Base-by-base conservation (phyloP, 2,329 filamentous ascomycete species). In the Aspergillus neoniger region DNA sequence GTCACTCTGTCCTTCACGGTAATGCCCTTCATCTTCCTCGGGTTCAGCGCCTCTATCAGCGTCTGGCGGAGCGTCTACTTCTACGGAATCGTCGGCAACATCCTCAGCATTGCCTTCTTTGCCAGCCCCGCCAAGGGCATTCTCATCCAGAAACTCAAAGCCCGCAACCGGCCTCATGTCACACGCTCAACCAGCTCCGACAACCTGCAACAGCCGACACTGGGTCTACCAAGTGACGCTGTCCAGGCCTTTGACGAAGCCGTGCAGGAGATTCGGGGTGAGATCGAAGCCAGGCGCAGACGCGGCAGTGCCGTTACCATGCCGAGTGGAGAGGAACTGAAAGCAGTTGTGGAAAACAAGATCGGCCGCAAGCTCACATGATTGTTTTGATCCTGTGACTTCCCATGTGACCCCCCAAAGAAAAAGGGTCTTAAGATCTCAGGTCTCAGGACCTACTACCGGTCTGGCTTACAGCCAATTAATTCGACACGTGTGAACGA, bases 1-100 rank as follows among this genome's bases (percentile, higher is more conserved):
- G 73, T 89, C n/a, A 86, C 87, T 2, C 92, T 98, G 76, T 88
- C 89, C 50, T 99, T 96, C 76, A 86, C 86, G 55, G 91, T 88
- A 0, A 84, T 89, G 0, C 95, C 95, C 0, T 99, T 99, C 77
- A 85, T 97, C 48, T 81, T 97, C 41, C 88, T 99, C 23, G 83
- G 82, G 21, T 86, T 97, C 65, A 78, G 81, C 17, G 85, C 87
- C 62, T 93, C 89, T 9, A 76, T 96, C 44, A 79, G 82, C 2
- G 88, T 91, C 60, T 99, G 95, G 95, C 79, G 86, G 0, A 86
- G 91, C 44, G 90, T 97, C 38, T 95, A 96, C 79, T 98, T 92
- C 79, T 99, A 96, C 77, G 87, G 86, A 32, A 81, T 95, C 57
- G 72, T 93, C 63, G 88, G 87, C 66, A 90, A 90, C 1, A 77